Evolutionary conservation across 495 filamentous ascomycete genomes (phyloP).

Genomic region (Trichoderma virens): DNA sequence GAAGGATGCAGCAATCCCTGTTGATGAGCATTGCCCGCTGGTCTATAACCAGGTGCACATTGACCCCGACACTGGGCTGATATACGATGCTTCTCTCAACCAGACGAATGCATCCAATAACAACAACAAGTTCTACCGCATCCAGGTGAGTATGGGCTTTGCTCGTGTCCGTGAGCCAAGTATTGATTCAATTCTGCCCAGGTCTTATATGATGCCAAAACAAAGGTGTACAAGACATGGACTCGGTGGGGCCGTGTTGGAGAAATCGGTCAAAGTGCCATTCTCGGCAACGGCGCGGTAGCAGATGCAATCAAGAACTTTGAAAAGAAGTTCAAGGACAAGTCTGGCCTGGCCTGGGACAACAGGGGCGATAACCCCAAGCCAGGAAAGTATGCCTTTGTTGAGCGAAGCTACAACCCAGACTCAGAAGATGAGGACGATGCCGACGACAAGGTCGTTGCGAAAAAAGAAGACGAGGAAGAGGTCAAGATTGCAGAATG

Average conservation of each 20-base stretch:
- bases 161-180: background rate
- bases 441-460: conserved; percentile 22
- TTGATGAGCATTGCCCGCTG: conserved; percentile 34
- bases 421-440: conserved; percentile 59
- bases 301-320: conserved; percentile 46
- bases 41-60: conserved; percentile 51
- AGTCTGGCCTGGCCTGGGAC: conserved; percentile 62
- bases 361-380: conserved; percentile 52
- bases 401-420: conserved; percentile 59
- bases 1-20: conserved; percentile 36
- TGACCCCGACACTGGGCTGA: conserved; percentile 44
- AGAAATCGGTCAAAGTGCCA: conserved; percentile 53
- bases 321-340: conserved; percentile 69
- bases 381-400: conserved; percentile 64
- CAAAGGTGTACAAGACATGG: conserved; percentile 44
- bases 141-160: conserved; percentile 37
- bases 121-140: conserved; percentile 68
- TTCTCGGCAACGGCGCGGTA: conserved; percentile 35
- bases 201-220: conserved; percentile 24
- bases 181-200: conserved; percentile 17
- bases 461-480: conserved; percentile 24
- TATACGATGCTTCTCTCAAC: conserved; percentile 59
- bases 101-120: conserved; percentile 52
- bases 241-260: conserved; percentile 77
- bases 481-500: conserved; percentile 34